phyloP scores from a whole-genome alignment of 2,329 filamentous ascomycete genomes.

The Paramyrothecium sp. region DNA sequence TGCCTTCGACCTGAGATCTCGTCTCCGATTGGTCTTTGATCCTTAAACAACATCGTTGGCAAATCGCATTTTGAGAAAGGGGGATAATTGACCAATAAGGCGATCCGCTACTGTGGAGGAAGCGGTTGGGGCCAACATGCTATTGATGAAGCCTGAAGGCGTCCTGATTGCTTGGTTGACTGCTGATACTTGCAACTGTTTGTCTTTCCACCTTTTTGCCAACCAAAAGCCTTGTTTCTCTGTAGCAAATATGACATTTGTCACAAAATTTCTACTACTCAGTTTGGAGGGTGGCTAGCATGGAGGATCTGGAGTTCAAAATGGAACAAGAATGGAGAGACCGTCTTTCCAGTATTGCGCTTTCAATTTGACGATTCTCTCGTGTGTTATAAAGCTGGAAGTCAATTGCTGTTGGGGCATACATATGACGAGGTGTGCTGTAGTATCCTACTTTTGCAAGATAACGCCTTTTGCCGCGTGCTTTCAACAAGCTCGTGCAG shows the following conservation, averaged over 20 bases:
- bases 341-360: background rate
- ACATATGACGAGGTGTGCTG: background rate
- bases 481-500: background rate
- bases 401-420: background rate
- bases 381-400: background rate
- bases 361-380: background rate
- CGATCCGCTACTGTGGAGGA: background rate
- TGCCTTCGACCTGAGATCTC: background rate
- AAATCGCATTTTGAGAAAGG: background rate
- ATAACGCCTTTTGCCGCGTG: background rate
- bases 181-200: background rate
- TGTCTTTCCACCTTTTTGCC: background rate
- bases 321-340: background rate
- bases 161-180: background rate
- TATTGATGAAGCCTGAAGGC: background rate
- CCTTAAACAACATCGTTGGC: background rate
- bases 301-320: background rate
- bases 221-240: background rate
- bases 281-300: background rate
- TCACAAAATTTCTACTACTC: background rate
- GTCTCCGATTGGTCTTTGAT: background rate
- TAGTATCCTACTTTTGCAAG: background rate
- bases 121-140: background rate
- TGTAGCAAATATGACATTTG: background rate
- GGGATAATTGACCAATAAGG: background rate